These are phyloP conservation scores for Colletotrichum magnum DNA, from an alignment of 2,329 filamentous ascomycete species.

Conservation along the genomic window DNA sequence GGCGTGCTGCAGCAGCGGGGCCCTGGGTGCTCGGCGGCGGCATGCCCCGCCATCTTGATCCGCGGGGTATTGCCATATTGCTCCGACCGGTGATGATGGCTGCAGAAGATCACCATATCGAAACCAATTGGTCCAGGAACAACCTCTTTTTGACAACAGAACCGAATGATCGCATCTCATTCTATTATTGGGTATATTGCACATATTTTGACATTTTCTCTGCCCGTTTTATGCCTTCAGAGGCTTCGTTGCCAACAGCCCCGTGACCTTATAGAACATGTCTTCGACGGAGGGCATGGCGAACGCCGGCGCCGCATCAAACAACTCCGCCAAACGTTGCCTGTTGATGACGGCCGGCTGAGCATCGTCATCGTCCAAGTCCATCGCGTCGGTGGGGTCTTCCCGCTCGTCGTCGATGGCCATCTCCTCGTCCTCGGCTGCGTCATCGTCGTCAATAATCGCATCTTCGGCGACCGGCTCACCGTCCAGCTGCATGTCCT, in stretches of 20 bases:
- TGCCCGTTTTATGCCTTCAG: constrained; percentile 46
- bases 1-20: constrained; percentile 32
- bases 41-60: constrained; percentile 31
- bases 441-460: constrained; percentile 45
- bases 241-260: constrained; percentile 72
- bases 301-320: constrained; percentile 78
- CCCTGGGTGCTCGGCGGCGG: constrained; percentile 14
- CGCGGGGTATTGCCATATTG: constrained; percentile 13
- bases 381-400: constrained; percentile 56
- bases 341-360: constrained; percentile 75
- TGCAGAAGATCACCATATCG: too few species aligned
- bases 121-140: background rate
- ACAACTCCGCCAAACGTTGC: constrained; percentile 78
- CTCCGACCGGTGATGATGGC: background rate
- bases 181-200: constrained; percentile 42
- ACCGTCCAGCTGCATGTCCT: constrained; percentile 63
- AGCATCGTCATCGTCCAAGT: constrained; percentile 63
- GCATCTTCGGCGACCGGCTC: constrained; percentile 44
- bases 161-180: constrained; percentile 18
- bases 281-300: constrained; percentile 81
- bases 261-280: constrained; percentile 81
- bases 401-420: constrained; percentile 60
- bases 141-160: background rate
- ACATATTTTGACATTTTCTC: constrained; percentile 29
- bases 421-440: constrained; percentile 56